Percentiles rank a stretch among this genome's conserved stretches.
phyloP scores from a whole-genome alignment of 2,329 filamentous ascomycete species.

The Xylariaceae sp. region DNA sequence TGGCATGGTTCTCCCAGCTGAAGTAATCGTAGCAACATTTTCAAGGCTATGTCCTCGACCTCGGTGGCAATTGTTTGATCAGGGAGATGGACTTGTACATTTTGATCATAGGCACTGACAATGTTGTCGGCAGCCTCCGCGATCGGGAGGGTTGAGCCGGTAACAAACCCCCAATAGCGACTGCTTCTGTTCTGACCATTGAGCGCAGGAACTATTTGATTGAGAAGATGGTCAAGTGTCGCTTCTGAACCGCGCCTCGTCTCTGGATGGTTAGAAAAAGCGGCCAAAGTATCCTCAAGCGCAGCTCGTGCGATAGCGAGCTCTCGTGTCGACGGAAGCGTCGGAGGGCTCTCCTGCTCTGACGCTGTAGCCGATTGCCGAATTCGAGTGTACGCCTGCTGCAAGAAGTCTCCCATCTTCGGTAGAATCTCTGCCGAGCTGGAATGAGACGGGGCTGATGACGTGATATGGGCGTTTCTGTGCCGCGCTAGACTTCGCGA shows the following conservation, averaged over 20 bases:
- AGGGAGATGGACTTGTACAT: slow-evolving; percentile 77
- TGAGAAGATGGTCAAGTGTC: slow-evolving; percentile 40
- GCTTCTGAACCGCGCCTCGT: slow-evolving; percentile 23
- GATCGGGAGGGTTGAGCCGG: slow-evolving; percentile 73
- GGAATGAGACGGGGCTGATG: background rate
- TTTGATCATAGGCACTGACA: slow-evolving; percentile 79
- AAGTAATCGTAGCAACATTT: slow-evolving; percentile 65
- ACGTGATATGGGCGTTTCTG: too few relatives aligned
- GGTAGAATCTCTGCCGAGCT: background rate
- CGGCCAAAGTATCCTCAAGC: slow-evolving; percentile 30
- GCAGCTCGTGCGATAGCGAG: slow-evolving; percentile 35
- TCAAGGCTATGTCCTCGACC: slow-evolving; percentile 69
- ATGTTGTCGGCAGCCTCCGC: slow-evolving; percentile 80
- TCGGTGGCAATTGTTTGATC: slow-evolving; percentile 70
- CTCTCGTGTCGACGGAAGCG: slow-evolving; percentile 33
- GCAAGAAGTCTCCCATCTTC: slow-evolving; percentile 7
- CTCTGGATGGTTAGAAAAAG: slow-evolving; percentile 26
- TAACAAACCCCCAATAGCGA: slow-evolving; percentile 87
- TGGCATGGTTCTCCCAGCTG: slow-evolving; percentile 54
- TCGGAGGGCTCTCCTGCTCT: slow-evolving; percentile 20
- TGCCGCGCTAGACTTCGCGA: too few relatives aligned
- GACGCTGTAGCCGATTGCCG: slow-evolving; percentile 13
- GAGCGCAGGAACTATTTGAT: slow-evolving; percentile 53
- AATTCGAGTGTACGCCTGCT: slow-evolving; percentile 20
- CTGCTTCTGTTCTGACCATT: slow-evolving; percentile 61